Percentiles rank a stretch among this genome's conserved stretches.
These are phyloP conservation scores for Aspergillus melleus DNA, from an alignment of 2,329 filamentous ascomycete species.

Conservation along the genomic window DNA sequence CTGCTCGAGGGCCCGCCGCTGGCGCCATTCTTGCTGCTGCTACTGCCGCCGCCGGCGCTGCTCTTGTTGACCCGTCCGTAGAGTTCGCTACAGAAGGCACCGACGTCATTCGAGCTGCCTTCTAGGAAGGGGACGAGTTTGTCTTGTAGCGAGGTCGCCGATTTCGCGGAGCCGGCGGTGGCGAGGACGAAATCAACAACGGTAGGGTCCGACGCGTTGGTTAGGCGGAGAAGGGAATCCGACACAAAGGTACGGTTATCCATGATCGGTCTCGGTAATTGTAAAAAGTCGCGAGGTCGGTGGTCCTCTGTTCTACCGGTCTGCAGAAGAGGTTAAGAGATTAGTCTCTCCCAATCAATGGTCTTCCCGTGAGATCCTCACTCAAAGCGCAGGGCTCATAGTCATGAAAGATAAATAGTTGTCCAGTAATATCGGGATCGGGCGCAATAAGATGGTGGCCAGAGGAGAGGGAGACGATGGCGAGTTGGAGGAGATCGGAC, in stretches of 20 bases:
- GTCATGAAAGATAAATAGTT: background rate
- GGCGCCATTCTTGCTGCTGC: slow-evolving; percentile 19
- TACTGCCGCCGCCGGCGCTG: background rate
- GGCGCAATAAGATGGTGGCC: background rate
- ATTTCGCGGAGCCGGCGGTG: slow-evolving; percentile 53
- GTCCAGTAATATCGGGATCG: background rate
- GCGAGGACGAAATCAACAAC: slow-evolving; percentile 59
- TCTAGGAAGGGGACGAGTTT: slow-evolving; percentile 56
- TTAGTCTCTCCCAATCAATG: background rate
- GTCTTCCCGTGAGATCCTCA: background rate
- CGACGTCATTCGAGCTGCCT: slow-evolving; percentile 47
- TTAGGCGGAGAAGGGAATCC: slow-evolving; percentile 53
- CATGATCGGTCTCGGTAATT: slow-evolving; percentile 28
- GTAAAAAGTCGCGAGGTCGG: background rate
- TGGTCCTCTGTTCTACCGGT: background rate
- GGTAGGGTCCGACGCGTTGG: slow-evolving; percentile 57
- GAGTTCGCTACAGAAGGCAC: slow-evolving; percentile 50
- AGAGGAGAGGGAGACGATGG: background rate
- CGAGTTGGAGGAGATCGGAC: background rate
- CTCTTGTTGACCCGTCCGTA: slow-evolving; percentile 34
- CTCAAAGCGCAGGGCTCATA: background rate
- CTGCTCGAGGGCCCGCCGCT: slow-evolving; percentile 11
- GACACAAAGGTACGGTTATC: slow-evolving; percentile 46
- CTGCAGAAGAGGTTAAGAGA: background rate
- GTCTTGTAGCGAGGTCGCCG: slow-evolving; percentile 48